Base-by-base conservation (phyloP, 345 rosid genomes). In the Erodium maritimum region DNA sequence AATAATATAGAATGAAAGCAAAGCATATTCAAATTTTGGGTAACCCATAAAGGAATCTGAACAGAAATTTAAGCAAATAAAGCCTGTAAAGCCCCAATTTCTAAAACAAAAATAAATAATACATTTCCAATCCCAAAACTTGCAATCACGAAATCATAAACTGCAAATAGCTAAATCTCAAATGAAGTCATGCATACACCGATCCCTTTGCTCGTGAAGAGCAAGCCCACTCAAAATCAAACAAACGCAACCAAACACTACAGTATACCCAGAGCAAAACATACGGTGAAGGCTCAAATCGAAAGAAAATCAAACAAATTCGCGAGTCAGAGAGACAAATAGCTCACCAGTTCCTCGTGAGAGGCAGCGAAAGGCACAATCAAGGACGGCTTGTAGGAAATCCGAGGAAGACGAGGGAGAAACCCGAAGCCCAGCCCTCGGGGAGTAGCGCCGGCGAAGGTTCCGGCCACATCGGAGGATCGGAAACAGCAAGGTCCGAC, bases 271-370 rank as follows among this genome's bases (percentile, higher is more conserved):
- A 4, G 6, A 7, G 20, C 19, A 19, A 13, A 56, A 24, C 7
- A 29, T n/a, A 63, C 19, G 6, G 4, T 13, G 52, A 22, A 17
- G 54, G 22, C 10, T 18, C 17, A 21, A 1, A 62, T 20, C 22
- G 22, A n/a, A 29, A 29, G 8, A 29, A 29, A 29, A 5, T 1
- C 37, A 29, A 29, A 29, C 37, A 29, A 29, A 29, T 29, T 29
- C 37, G 23, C 3, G 22, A 11, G 23, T 0, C 10, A 5, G 10
- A 13, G 11, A 10, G 48, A 50, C 0, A 48, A 10, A 55, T 53
- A 55, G 57, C 65, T 69, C 67, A 83, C 90, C 54, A 88, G 75
- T 10, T 85, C 88, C 57, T 85, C 86, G 57, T 73, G 85, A 19
- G 96, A 77, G 8, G 90, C 83, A 56, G 96, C 78, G 55, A 64